Percentiles rank a stretch among this genome's conserved stretches.
Conservation (phyloP, 2,329 filamentous ascomycete genomes). For the Gaeumannomyces tritici region DNA sequence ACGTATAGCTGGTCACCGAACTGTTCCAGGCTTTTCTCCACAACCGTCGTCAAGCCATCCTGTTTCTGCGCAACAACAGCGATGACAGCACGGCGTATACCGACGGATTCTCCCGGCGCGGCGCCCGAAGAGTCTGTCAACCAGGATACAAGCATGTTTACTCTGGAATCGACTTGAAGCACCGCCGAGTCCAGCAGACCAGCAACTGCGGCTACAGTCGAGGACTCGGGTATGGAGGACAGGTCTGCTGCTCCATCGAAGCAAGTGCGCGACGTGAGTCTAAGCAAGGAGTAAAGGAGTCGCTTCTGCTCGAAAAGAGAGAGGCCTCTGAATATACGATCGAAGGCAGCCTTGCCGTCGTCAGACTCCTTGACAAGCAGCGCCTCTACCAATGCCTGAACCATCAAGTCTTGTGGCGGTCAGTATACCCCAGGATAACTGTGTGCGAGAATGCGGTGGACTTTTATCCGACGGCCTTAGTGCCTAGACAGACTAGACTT, state of each 20-base stretch:
- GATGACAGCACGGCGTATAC: constrained; percentile 57
- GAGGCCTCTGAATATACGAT: constrained; percentile 23
- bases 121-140: constrained; percentile 54
- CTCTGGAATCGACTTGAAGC: constrained; percentile 34
- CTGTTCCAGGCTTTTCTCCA: constrained; percentile 60
- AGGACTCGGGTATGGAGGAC: neutral
- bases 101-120: constrained; percentile 52
- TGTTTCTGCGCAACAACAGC: constrained; percentile 44
- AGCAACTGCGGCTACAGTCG: constrained; percentile 46
- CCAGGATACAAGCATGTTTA: constrained; percentile 52
- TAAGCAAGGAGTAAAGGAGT: constrained; percentile 27
- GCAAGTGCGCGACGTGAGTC: constrained; percentile 34
- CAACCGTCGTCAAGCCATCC: constrained; percentile 40
- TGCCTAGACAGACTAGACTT: constrained; percentile 13
- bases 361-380: constrained; percentile 19
- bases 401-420: constrained; percentile 27
- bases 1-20: constrained; percentile 87
- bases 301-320: constrained; percentile 31
- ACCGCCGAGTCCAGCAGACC: constrained; percentile 43
- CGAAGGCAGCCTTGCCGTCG: constrained; percentile 14
- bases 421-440: constrained; percentile 6
- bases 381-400: constrained; percentile 23
- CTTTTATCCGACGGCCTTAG: neutral
- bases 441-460: neutral
- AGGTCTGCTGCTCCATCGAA: constrained; percentile 19